Base-by-base conservation (phyloP, 306 rosid genomes). In the Ormosia emarginata region DNA sequence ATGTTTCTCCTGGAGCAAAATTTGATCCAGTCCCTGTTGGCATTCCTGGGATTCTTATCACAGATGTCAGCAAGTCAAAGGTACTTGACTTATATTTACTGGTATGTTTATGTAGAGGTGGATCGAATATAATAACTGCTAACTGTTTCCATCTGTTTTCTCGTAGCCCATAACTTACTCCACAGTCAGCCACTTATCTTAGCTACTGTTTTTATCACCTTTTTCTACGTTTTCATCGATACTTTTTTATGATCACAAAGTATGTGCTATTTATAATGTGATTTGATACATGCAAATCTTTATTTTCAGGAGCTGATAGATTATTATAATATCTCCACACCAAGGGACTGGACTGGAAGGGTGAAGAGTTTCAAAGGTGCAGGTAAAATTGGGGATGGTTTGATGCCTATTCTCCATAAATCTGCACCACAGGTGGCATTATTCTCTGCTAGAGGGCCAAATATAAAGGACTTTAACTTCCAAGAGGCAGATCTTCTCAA, bases 401-500 rank as follows among this genome's bases (percentile, higher is more conserved):
- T 96, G 89, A 89, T 17, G 90, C 97, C 99, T 64, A 81, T 85
- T 86, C 91, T 96, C 81, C 88, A 93, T 71, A 96, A 92, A 82
- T 96, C 99, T 74, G 99, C 99, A 69, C 99, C 99, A 5, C 94
- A 91, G 87, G 99, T 95, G 81, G 99, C 99, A 41, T 40, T 90
- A 40, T 95, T 89, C 88, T 95, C 99, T 71, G 95, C 98, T 58
- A 86, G 99, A 72, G 99, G 99, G 64, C 99, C 99, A 62, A 96
- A 96, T 79, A 92, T 96, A 81, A 91, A 67, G 86, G 98, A 96
- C 88, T 96, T 91, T 68, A 87, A 91, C 89, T 93, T 85, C 92
- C 92, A 87, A 86, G 99, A 96, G 71, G 98, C 97, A 1, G 99
- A 96, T 88, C 98, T 96, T 91, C 99, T 96, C 81, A 96, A 96